phyloP scores from a whole-genome alignment of 2,329 filamentous ascomycete species.

The Capronia americana region DNA sequence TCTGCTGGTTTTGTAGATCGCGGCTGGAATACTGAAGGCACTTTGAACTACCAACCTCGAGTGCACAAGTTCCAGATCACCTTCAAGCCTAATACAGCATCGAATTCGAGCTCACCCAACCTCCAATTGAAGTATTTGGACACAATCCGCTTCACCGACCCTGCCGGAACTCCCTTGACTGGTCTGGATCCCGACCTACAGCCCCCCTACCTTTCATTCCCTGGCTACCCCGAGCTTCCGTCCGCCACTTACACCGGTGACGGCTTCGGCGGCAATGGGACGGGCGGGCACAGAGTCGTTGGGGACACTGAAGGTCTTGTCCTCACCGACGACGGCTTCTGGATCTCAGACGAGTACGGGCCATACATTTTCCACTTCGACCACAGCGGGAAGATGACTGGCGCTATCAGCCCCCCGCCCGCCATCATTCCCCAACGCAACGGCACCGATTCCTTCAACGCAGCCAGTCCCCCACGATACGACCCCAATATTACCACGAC shows the following conservation, averaged over 20 bases:
- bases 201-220: constrained; percentile 58
- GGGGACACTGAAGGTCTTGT: constrained; percentile 72
- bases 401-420: constrained; percentile 68
- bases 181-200: constrained; percentile 67
- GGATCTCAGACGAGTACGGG: constrained; percentile 74
- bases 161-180: constrained; percentile 66
- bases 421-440: constrained; percentile 71
- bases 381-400: constrained; percentile 62
- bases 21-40: constrained; percentile 76
- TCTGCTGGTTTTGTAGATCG: constrained; percentile 54
- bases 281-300: constrained; percentile 65
- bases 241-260: constrained; percentile 69
- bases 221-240: constrained; percentile 68
- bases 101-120: constrained; percentile 65
- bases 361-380: constrained; percentile 73
- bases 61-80: constrained; percentile 71
- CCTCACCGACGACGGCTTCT: constrained; percentile 68
- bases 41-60: constrained; percentile 70
- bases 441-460: constrained; percentile 65
- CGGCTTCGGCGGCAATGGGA: constrained; percentile 68
- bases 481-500: constrained; percentile 55
- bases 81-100: constrained; percentile 53
- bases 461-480: constrained; percentile 69
- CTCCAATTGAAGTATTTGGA: constrained; percentile 68
- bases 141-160: constrained; percentile 69